Evolutionary conservation across 2,329 filamentous ascomycete species (phyloP), one percentile per base, ranked within the genome.

Genomic region (Paracoccidioides lutzii): DNA sequence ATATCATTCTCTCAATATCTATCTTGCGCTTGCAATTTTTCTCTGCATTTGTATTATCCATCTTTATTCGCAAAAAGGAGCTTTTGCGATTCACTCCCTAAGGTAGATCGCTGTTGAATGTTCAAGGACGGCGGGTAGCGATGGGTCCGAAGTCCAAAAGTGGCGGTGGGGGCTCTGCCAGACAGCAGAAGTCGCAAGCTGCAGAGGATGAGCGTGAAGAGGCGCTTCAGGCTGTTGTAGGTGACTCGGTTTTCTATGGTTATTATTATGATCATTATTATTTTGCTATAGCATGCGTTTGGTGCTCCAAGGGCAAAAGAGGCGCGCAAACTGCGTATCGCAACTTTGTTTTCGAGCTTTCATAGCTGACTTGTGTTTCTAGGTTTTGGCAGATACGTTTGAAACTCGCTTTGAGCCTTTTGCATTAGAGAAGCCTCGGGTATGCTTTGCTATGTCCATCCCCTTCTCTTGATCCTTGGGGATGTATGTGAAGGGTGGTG

Each of bases 341-440:
- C 14, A 10, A 15, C 15, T 33, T 38, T 48, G 32, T 4, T 37
- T 22, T n/a, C 33, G 9, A n/a, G 6, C 28, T 5, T 44, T 6
- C 10, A 37, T 49, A 5, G 10, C 46, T 49, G n/a, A 49, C 46
- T 49, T 38, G 7, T 32, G 10, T 22, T 0, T 9, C 14, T 65
- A 93, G 87, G 79, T 98, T 57, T 82, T 98, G 61, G 87, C 91
- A 61, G 93, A 98, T 76, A 90, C 89, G 0, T 98, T 95, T 69
- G 90, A 97, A 71, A 90, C 89, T 50, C 80, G 89, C 69, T 98
- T 95, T 73, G 82, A 80, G 63, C 93, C 93, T 0, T 93, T 97
- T 67, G 91, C 90, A 0, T 75, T 94, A 56, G 88, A 95, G 69
- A 87, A 81, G 62, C 93, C 93, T 67, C 81, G 93, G 78, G 89